Percentiles rank a stretch among this genome's conserved stretches.
Evolutionary conservation across 2,329 filamentous ascomycete genomes (phyloP).

Genomic region (Zymoseptoria tritici): DNA sequence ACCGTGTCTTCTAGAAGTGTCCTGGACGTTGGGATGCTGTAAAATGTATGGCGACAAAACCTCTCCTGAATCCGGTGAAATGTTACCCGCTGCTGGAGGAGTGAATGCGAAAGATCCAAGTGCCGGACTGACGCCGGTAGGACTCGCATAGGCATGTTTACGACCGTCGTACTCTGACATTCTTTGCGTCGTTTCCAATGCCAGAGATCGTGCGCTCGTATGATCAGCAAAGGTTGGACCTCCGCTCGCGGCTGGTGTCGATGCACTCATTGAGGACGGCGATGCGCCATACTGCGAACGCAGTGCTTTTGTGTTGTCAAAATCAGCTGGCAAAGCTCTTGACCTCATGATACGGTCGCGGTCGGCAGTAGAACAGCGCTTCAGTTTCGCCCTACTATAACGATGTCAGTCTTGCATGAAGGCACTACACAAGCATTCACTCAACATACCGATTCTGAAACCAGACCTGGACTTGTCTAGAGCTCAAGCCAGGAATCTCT

Average conservation of each 20-base stretch:
- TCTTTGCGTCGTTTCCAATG: slow-evolving; percentile 60
- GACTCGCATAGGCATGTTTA: slow-evolving; percentile 51
- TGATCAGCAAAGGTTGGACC: slow-evolving; percentile 41
- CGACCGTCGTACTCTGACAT: slow-evolving; percentile 58
- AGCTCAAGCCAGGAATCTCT: slow-evolving; percentile 85
- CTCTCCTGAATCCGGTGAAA: slow-evolving; percentile 37
- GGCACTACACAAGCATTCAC: background rate
- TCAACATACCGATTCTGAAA: slow-evolving; percentile 80
- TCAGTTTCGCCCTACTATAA: slow-evolving; percentile 52
- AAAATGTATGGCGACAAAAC: slow-evolving; percentile 32
- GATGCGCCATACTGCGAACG: slow-evolving; percentile 45
- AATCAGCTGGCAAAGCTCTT: slow-evolving; percentile 51
- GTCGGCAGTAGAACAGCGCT: slow-evolving; percentile 54
- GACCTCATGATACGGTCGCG: slow-evolving; percentile 56
- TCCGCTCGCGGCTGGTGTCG: slow-evolving; percentile 40
- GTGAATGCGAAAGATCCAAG: slow-evolving; percentile 62
- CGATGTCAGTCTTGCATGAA: background rate
- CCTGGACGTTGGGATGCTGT: slow-evolving; percentile 27
- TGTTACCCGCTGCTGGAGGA: slow-evolving; percentile 42
- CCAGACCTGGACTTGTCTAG: slow-evolving; percentile 94
- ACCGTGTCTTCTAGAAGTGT: slow-evolving; percentile 17
- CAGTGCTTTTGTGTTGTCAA: slow-evolving; percentile 53
- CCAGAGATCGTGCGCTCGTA: slow-evolving; percentile 59
- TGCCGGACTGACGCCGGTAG: slow-evolving; percentile 58
- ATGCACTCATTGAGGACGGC: slow-evolving; percentile 39